These are phyloP conservation scores for Puccinia triticina DNA, from an alignment of 1,284 basidiomycete species.

Conservation along the genomic window DNA sequence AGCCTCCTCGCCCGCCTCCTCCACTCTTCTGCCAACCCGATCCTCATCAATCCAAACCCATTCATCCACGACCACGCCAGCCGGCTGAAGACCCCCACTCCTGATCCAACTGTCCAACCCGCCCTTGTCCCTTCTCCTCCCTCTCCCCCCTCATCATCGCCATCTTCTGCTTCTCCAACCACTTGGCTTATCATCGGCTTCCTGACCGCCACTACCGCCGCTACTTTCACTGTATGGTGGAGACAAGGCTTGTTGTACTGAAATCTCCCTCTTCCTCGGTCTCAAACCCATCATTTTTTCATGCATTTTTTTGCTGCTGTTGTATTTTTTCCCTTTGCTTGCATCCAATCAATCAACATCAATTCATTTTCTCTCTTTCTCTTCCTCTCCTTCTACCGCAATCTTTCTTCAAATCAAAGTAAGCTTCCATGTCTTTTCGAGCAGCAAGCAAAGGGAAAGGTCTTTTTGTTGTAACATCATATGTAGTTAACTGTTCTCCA, in stretches of 20 bases:
- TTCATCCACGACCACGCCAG: neutral
- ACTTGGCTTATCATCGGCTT: constrained; percentile 30
- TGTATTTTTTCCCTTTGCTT: neutral
- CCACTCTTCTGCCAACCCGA: neutral
- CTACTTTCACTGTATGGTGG: constrained; percentile 18
- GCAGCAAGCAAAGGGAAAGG: no score
- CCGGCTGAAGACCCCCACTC: neutral
- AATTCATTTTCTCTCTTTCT: no score
- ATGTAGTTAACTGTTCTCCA: no score
- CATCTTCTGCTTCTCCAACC: neutral
- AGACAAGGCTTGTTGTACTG: neutral
- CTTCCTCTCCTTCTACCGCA: no score
- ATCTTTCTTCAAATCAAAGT: no score
- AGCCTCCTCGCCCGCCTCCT: neutral
- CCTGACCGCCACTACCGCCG: constrained; percentile 17
- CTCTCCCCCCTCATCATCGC: neutral
- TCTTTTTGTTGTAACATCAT: no score
- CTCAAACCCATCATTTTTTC: neutral
- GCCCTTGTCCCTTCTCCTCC: neutral
- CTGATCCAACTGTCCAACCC: neutral
- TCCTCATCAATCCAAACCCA: no score
- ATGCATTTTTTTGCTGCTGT: neutral
- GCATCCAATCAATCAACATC: no score
- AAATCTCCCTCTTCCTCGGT: neutral
- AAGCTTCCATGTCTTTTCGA: no score